A percentile compares a stretch with the other conserved stretches of the same genome.
Conservation (phyloP, 306 rosid species). For the Dalbergia cochinchinensis region DNA sequence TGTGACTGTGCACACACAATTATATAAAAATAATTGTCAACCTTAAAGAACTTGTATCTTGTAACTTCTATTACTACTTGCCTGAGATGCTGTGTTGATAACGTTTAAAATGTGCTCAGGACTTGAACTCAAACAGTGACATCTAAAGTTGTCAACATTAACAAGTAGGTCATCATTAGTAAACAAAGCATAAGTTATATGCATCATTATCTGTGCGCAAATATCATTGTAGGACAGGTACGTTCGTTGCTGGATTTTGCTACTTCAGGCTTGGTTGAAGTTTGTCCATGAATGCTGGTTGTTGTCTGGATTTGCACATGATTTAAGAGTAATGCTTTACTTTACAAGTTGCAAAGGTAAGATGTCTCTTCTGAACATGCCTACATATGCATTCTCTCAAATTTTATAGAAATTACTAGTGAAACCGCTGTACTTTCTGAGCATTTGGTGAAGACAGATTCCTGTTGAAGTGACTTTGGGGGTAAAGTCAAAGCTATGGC, state of each 20-base stretch:
- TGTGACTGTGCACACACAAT: no score
- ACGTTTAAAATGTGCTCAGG: no score
- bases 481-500: conserved; percentile 53
- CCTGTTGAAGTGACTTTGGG: not conserved
- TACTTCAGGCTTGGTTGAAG: no score
- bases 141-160: not conserved
- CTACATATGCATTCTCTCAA: not conserved
- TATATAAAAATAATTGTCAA: no score
- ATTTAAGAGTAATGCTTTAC: not conserved
- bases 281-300: not conserved
- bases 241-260: no score
- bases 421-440: not conserved
- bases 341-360: not conserved
- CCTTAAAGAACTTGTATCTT: no score
- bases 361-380: not conserved
- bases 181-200: no score
- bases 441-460: not conserved
- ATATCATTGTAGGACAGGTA: no score
- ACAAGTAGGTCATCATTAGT: not conserved
- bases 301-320: not conserved
- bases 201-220: not conserved
- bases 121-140: not conserved
- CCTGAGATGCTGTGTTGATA: no score
- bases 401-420: not conserved
- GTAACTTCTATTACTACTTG: no score